Evolutionary conservation across 1,284 basidiomycete species (phyloP).

Genomic region (Heterobasidion irregulare): DNA sequence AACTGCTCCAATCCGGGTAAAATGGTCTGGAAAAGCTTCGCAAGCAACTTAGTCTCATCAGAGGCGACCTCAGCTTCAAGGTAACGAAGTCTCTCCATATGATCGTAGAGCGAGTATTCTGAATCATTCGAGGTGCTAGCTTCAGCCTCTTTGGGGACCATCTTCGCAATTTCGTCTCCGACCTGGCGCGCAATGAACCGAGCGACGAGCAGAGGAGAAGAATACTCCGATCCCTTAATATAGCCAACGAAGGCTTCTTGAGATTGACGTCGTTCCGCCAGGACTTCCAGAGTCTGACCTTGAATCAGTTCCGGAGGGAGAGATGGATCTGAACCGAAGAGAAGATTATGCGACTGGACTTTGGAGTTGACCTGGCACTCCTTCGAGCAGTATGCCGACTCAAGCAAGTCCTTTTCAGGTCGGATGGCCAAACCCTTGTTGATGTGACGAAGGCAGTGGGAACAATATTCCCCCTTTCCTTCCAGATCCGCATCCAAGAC

Average conservation of each 20-base stretch:
- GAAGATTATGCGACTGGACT: conserved; percentile 53
- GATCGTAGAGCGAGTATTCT: conserved; percentile 62
- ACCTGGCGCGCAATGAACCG: conserved; percentile 68
- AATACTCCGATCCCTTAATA: conserved; percentile 38
- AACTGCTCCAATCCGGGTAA: conserved; percentile 67
- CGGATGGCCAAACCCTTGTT: conserved; percentile 33
- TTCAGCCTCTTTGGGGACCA: conserved; percentile 25
- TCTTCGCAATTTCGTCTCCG: conserved; percentile 51
- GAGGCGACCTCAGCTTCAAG: conserved; percentile 40
- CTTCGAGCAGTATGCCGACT: conserved; percentile 63
- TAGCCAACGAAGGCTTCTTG: conserved; percentile 50
- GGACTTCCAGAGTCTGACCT: conserved; percentile 21
- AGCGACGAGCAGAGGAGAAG: conserved; percentile 50
- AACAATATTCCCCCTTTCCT: conserved; percentile 56
- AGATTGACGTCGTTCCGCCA: conserved; percentile 41
- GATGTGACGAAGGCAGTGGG: conserved; percentile 59
- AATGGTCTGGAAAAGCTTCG: conserved; percentile 47
- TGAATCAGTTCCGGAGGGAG: conserved; percentile 35
- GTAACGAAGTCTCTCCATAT: conserved; percentile 64
- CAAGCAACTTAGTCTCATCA: conserved; percentile 45
- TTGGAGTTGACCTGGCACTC: conserved; percentile 50
- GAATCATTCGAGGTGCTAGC: conserved; percentile 21
- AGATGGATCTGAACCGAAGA: conserved; percentile 60
- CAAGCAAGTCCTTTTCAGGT: conserved; percentile 41
- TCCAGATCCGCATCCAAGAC: conserved; percentile 65